phyloP scores from a whole-genome alignment of 2,329 filamentous ascomycete species.

The Exophiala lecanii-corni region DNA sequence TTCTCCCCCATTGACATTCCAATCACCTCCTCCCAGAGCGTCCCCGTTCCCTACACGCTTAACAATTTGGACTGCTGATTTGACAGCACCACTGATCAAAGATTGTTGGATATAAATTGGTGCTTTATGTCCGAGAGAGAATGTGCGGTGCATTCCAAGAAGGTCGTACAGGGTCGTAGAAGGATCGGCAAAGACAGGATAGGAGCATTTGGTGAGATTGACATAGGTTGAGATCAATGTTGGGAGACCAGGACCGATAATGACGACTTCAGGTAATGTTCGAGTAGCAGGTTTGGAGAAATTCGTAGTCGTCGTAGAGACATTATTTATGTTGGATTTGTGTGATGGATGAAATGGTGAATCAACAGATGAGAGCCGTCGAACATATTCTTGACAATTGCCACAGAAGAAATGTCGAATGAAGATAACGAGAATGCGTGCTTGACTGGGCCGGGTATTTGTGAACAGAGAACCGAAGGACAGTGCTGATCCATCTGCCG shows the following conservation, averaged over 20 bases:
- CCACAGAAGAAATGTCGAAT: conserved; percentile 78
- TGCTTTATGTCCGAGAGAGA: conserved; percentile 52
- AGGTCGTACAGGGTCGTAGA: conserved; percentile 60
- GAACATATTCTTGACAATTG: conserved; percentile 74
- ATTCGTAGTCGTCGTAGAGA: conserved; percentile 25
- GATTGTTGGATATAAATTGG: conserved; percentile 62
- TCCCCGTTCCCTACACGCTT: conserved; percentile 55
- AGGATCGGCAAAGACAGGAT: conserved; percentile 74
- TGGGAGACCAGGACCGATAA: conserved; percentile 69
- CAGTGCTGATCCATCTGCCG: conserved; percentile 14
- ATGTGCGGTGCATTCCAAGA: conserved; percentile 65
- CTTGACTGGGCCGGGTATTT: conserved; percentile 28
- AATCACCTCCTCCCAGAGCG: conserved; percentile 60
- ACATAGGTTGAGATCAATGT: conserved; percentile 64
- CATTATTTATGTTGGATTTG: conserved; percentile 53
- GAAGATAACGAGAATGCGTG: conserved; percentile 65
- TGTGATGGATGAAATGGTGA: conserved; percentile 19
- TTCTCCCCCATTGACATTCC: conserved; percentile 69
- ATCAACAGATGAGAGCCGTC: conserved; percentile 46
- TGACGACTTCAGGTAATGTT: conserved; percentile 51
- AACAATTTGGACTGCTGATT: conserved; percentile 55
- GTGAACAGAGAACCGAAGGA: conserved; percentile 20
- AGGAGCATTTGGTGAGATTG: conserved; percentile 59
- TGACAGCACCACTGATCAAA: conserved; percentile 41
- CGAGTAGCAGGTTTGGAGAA: conserved; percentile 13